These are phyloP conservation scores for Cyclaneusma minus DNA, from an alignment of 2,329 filamentous ascomycete genomes.

Conservation along the genomic window DNA sequence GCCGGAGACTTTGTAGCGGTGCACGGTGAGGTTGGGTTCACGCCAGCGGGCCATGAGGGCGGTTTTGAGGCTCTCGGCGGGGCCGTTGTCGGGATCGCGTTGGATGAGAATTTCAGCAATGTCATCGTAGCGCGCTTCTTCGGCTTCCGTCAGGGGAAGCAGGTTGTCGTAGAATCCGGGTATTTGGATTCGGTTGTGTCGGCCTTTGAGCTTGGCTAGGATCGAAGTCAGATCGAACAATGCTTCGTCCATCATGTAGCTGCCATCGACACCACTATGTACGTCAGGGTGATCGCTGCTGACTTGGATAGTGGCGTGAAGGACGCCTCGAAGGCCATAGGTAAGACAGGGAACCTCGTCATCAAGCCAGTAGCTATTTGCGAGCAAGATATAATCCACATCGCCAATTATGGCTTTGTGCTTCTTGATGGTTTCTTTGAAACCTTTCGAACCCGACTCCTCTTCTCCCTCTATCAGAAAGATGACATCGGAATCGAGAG, in stretches of 20 bases:
- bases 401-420: slow-evolving; percentile 77
- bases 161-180: slow-evolving; percentile 83
- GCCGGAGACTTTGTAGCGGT: slow-evolving; percentile 83
- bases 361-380: slow-evolving; percentile 98
- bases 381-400: slow-evolving; percentile 86
- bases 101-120: slow-evolving; percentile 65
- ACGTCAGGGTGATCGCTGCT: slow-evolving; percentile 77
- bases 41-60: slow-evolving; percentile 90
- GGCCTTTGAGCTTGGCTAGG: slow-evolving; percentile 67
- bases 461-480: slow-evolving; percentile 97
- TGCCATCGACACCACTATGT: slow-evolving; percentile 94
- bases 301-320: slow-evolving; percentile 82
- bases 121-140: slow-evolving; percentile 69
- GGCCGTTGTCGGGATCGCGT: slow-evolving; percentile 44
- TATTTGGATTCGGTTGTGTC: slow-evolving; percentile 66
- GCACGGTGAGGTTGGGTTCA: slow-evolving; percentile 85
- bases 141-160: slow-evolving; percentile 55
- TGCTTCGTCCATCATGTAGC: slow-evolving; percentile 76
- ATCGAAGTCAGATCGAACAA: slow-evolving; percentile 80
- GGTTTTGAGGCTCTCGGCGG: slow-evolving; percentile 56
- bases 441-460: slow-evolving; percentile 84
- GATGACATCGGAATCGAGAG: slow-evolving; percentile 72
- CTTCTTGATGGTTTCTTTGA: slow-evolving; percentile 64
- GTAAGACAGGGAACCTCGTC: slow-evolving; percentile 91
- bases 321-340: slow-evolving; percentile 82